phyloP scores from a whole-genome alignment of 1,284 basidiomycete genomes.

The Microbotryum intermedium region DNA sequence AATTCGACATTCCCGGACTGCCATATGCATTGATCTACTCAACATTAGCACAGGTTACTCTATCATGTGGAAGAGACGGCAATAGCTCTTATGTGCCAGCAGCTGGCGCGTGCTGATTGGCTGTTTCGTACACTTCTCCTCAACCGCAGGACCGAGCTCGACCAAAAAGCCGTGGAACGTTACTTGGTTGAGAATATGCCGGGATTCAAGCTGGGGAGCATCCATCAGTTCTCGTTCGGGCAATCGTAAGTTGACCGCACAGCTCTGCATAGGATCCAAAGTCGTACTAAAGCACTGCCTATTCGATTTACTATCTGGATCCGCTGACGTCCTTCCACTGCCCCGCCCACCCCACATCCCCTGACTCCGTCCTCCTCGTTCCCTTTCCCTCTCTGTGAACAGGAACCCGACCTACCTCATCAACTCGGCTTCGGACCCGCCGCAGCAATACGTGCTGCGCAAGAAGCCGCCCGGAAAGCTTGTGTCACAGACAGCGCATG shows the following conservation, averaged over 20 bases:
- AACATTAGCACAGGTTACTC: too few relatives aligned
- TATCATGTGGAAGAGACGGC: too few relatives aligned
- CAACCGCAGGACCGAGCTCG: constrained; percentile 1
- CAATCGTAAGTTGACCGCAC: constrained; percentile 19
- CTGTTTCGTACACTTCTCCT: neutral
- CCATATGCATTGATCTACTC: too few relatives aligned
- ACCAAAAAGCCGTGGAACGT: constrained; percentile 45
- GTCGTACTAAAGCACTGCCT: constrained; percentile 12
- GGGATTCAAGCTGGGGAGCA: constrained; percentile 58
- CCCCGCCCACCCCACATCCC: neutral
- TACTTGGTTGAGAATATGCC: constrained; percentile 58
- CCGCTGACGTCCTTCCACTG: neutral
- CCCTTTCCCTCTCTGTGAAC: constrained; percentile 32
- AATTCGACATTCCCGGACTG: too few relatives aligned
- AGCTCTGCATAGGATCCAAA: neutral
- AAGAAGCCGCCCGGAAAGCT: constrained; percentile 88
- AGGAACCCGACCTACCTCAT: constrained; percentile 94
- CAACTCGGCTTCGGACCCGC: constrained; percentile 56
- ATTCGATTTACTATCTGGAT: neutral
- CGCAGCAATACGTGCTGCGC: constrained; percentile 66
- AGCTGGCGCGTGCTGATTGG: too few relatives aligned
- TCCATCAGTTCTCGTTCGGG: constrained; percentile 76
- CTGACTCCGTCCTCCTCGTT: neutral
- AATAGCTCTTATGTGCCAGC: too few relatives aligned
- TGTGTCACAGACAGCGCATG: constrained; percentile 80